Percentiles rank a stretch among this genome's conserved stretches.
Conservation (phyloP, 83 land plant species). For the Picea abies region DNA sequence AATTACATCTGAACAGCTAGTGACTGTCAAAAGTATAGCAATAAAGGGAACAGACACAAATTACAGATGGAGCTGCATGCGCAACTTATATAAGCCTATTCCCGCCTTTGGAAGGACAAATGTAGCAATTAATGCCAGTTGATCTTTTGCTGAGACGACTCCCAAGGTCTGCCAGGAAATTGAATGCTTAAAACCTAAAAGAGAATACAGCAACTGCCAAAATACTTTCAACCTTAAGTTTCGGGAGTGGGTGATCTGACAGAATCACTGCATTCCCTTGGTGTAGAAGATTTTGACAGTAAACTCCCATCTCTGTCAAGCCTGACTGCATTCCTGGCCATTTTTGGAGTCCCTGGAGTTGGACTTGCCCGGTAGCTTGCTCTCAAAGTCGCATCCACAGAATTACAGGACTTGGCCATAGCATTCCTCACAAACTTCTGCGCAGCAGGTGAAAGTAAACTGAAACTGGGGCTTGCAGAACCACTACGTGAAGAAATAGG, state of each 20-base stretch:
- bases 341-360: constrained; percentile 61
- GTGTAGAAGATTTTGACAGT: constrained; percentile 55
- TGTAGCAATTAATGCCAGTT: too few species aligned
- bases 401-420: constrained; percentile 71
- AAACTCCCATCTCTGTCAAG: constrained; percentile 65
- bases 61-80: too few species aligned
- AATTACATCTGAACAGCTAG: too few species aligned
- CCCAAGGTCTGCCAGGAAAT: too few species aligned
- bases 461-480: constrained; percentile 68
- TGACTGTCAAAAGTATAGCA: too few species aligned
- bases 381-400: constrained; percentile 89
- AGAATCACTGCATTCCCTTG: constrained; percentile 28
- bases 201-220: too few species aligned
- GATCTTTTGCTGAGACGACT: too few species aligned
- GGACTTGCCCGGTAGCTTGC: constrained; percentile 93
- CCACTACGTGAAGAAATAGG: constrained; percentile 75
- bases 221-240: background rate
- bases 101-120: too few species aligned
- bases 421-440: constrained; percentile 96
- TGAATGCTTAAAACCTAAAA: too few species aligned
- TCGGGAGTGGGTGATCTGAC: constrained; percentile 18
- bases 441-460: constrained; percentile 87
- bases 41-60: too few species aligned
- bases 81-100: too few species aligned
- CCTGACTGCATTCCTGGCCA: constrained; percentile 61